A percentile compares a stretch with the other conserved stretches of the same genome.
Evolutionary conservation across 352 stramenopile genomes (phyloP).

Genomic region (Phytophthora foliorum): DNA sequence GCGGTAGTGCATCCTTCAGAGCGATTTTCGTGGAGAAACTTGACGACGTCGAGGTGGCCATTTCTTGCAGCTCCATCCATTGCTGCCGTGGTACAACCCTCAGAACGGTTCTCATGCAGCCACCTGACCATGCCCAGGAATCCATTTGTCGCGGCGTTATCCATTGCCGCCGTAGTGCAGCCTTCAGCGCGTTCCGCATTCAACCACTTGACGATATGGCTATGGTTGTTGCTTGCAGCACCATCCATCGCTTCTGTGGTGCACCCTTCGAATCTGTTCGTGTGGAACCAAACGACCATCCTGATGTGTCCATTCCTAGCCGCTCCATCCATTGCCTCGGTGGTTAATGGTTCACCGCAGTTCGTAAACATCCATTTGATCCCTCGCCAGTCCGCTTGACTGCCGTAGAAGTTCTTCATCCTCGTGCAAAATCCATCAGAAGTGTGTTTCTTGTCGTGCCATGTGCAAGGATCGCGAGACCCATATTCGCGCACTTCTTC

Average conservation of each 20-base stretch:
- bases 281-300: conserved; percentile 11
- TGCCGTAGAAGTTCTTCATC: conserved; percentile 18
- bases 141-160: conserved; percentile 1
- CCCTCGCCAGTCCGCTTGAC: not conserved
- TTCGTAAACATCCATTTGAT: conserved; percentile 23
- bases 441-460: conserved; percentile 19
- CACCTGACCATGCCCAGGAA: not conserved
- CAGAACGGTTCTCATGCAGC: conserved; percentile 4
- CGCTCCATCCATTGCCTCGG: conserved; percentile 27
- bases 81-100: conserved; percentile 21
- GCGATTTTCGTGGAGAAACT: conserved; percentile 26
- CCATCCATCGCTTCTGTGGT: conserved; percentile 23
- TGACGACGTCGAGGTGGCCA: not conserved
- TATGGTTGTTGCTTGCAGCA: not conserved
- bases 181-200: conserved; percentile 17
- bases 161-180: conserved; percentile 19
- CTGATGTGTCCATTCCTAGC: conserved; percentile 1
- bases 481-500: conserved; percentile 12
- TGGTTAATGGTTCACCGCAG: conserved; percentile 22
- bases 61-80: conserved; percentile 28
- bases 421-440: conserved; percentile 15
- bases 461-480: not conserved
- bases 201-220: conserved; percentile 16
- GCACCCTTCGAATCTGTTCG: conserved; percentile 21
- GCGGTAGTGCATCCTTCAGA: conserved; percentile 21